Evolutionary conservation across 768 basidiomycete species (phyloP), one percentile per base, ranked within the genome.

Genomic region (Tricholoma sp.): DNA sequence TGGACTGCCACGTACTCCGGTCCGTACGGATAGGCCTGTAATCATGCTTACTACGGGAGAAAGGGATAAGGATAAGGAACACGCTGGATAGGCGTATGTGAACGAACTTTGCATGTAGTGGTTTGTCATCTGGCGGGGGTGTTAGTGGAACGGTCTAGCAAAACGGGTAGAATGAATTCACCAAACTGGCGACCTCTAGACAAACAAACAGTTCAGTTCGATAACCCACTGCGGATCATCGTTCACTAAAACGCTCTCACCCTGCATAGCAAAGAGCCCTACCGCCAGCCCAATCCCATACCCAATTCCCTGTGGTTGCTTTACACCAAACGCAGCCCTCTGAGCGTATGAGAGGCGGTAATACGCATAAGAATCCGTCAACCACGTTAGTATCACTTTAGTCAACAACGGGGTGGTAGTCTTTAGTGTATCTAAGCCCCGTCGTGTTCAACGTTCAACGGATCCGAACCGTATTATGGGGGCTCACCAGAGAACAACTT

Each of bases 231-330:
- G 11, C 8, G 29, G 33, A 24, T 42, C 6, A 31, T 36, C 15
- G 32, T 50, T 54, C 24, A 49, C 62, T 18, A 52, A 24, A 18
- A 53, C 54, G 18, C 45, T 58, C 60, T 39, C 51, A 76, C 79
- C 76, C 68, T 80, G 80, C 81, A 82, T 83, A 2, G 64, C 70
- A 57, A 80, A 81, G 15, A 82, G 60, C 7, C 70, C 81, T 37
- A 80, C 66, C 3, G 75, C 80, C 4, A 82, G 60, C 2, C 81
- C 82, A 50, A 83, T 76, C 0, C 81, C 81, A 62, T 78, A 79
- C 0, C 81, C 81, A 15, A 83, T 70, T 4, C 74, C 74, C 32
- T 65, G 67, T 2, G 81, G 80, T 55, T 70, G 51, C 1, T 59
- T 17, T 8, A 75, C 48, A 6, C 65, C 67, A 4, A 65, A 53